Percentiles rank a stretch among this genome's conserved stretches.
Conservation (phyloP, 805 yeast genomes). For the Candida jianshihensis region DNA sequence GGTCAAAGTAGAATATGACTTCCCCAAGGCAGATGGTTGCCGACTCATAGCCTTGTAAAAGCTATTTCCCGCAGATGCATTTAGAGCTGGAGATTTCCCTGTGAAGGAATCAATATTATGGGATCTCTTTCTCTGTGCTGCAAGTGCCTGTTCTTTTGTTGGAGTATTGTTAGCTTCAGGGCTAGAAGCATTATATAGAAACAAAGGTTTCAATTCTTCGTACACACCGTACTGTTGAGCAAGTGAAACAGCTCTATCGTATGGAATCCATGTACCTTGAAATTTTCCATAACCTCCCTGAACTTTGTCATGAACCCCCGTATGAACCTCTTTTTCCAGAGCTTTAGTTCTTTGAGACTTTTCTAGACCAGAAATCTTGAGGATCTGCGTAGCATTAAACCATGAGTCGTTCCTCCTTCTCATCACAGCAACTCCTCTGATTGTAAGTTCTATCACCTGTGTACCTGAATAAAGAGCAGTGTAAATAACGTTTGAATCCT, state of each 20-base stretch:
- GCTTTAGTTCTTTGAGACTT: constrained; percentile 73
- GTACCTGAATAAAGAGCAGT: constrained; percentile 76
- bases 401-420: constrained; percentile 69
- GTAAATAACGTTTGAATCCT: constrained; percentile 37
- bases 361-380: constrained; percentile 70
- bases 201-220: constrained; percentile 57
- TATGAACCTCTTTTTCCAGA: constrained; percentile 66
- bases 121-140: constrained; percentile 26
- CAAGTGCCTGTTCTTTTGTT: constrained; percentile 41
- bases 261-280: constrained; percentile 85
- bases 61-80: too few species aligned
- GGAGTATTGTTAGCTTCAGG: constrained; percentile 35
- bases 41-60: constrained; percentile 13
- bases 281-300: constrained; percentile 83
- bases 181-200: constrained; percentile 36
- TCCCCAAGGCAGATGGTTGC: constrained; percentile 18
- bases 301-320: constrained; percentile 63
- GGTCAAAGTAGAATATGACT: constrained; percentile 25
- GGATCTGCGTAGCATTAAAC: constrained; percentile 79
- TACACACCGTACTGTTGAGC: constrained; percentile 53
- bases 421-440: constrained; percentile 69
- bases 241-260: constrained; percentile 55
- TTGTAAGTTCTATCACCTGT: constrained; percentile 72
- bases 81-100: too few species aligned
- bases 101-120: constrained; percentile 6